Percentiles rank a stretch among this genome's conserved stretches.
These are phyloP conservation scores for Trifolium subterraneum DNA, from an alignment of 306 rosid genomes.

Conservation along the genomic window DNA sequence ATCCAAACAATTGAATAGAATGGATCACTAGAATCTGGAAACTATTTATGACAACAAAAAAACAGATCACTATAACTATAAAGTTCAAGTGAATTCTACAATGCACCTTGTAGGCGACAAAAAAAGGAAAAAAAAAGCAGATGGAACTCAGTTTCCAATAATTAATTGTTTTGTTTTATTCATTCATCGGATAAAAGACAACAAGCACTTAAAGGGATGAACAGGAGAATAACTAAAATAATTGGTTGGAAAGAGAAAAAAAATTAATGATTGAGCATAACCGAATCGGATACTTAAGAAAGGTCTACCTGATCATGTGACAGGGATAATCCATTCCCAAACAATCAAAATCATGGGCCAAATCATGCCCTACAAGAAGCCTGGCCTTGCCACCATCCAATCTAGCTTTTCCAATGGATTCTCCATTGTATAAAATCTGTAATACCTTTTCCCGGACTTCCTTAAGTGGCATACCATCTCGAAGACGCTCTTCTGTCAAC, in stretches of 20 bases:
- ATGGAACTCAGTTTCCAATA: constrained; percentile 18
- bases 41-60: constrained; percentile 11
- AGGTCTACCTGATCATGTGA: constrained; percentile 71
- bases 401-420: constrained; percentile 57
- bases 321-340: constrained; percentile 68
- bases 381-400: constrained; percentile 73
- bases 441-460: constrained; percentile 67
- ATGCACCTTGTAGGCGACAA: neutral
- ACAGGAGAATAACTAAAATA: neutral
- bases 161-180: constrained; percentile 15
- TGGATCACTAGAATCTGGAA: constrained; percentile 23
- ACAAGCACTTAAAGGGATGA: constrained; percentile 17
- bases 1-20: constrained; percentile 27
- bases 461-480: constrained; percentile 71
- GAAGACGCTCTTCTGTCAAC: constrained; percentile 71
- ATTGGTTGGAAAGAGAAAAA: neutral
- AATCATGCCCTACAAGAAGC: constrained; percentile 86
- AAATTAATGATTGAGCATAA: constrained; percentile 22
- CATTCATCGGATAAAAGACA: neutral
- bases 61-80: neutral
- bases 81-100: constrained; percentile 15
- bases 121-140: neutral
- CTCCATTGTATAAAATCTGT: constrained; percentile 73
- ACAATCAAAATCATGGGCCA: constrained; percentile 79
- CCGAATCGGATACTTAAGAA: constrained; percentile 27